These are phyloP conservation scores for Cordyceps cateniannulata DNA, from an alignment of 2,329 filamentous ascomycete genomes.

Conservation along the genomic window DNA sequence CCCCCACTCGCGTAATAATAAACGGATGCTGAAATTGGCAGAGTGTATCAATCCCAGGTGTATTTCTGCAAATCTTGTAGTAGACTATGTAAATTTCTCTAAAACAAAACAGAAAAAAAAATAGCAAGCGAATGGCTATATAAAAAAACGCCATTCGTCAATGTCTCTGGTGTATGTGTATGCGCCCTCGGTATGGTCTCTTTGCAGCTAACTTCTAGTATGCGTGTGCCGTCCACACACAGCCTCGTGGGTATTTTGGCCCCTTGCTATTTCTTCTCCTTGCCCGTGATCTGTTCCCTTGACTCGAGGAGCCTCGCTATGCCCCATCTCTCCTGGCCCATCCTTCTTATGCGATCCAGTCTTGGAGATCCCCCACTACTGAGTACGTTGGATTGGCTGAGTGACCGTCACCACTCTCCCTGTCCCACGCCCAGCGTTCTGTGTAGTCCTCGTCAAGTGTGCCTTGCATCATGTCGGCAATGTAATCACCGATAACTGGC, in stretches of 20 bases:
- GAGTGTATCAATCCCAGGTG: too few relatives aligned
- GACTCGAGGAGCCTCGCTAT: background rate
- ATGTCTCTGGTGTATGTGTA: background rate
- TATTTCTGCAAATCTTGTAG: too few relatives aligned
- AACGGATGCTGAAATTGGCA: too few relatives aligned
- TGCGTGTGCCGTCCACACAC: background rate
- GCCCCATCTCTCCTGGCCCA: background rate
- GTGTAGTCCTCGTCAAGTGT: conserved; percentile 31
- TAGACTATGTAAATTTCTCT: too few relatives aligned
- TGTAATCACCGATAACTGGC: conserved; percentile 55
- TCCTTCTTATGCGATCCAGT: conserved; percentile 17
- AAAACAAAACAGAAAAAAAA: background rate
- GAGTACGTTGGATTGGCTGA: conserved; percentile 37
- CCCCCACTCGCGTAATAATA: too few relatives aligned
- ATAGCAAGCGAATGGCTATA: background rate
- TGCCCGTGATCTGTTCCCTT: background rate
- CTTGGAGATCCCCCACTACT: conserved; percentile 33
- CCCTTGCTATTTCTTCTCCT: background rate
- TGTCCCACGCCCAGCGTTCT: conserved; percentile 41
- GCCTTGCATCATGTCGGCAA: conserved; percentile 41
- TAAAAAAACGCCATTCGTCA: background rate
- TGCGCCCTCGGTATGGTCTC: background rate
- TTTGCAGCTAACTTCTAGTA: background rate
- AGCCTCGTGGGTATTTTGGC: background rate
- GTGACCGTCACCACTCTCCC: conserved; percentile 33